A percentile compares a stretch with the other conserved stretches of the same genome.
Evolutionary conservation across 2,329 filamentous ascomycete species (phyloP).

Genomic region (Aspergillus candidus): DNA sequence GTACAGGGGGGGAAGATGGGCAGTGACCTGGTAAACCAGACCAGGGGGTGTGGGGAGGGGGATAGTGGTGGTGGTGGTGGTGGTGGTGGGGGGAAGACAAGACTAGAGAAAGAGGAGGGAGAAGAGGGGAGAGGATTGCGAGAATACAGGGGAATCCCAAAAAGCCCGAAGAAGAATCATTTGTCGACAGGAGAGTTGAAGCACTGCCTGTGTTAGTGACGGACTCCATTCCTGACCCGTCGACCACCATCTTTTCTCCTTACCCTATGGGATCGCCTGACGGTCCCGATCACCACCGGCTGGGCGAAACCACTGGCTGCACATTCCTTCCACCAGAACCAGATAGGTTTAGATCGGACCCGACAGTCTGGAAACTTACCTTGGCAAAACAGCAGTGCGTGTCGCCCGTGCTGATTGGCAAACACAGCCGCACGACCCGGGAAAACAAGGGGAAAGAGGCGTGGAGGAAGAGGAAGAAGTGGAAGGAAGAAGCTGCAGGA

Average conservation of each 20-base stretch:
- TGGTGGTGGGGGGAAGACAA: neutral
- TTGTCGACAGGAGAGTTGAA: neutral
- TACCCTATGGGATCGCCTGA: conserved; percentile 4
- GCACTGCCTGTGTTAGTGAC: neutral
- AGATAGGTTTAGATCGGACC: conserved; percentile 25
- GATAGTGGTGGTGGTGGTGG: neutral
- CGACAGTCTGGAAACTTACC: conserved; percentile 28
- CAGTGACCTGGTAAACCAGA: conserved; percentile 1
- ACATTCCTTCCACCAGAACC: conserved; percentile 11
- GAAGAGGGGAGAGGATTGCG: conserved; percentile 1
- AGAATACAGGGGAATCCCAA: neutral
- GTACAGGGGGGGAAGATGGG: neutral
- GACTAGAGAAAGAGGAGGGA: neutral
- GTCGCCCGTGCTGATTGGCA: conserved; percentile 22
- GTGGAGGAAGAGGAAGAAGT: conserved; percentile 2
- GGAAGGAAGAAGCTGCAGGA: neutral
- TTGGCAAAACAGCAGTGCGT: conserved; percentile 31
- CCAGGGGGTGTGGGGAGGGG: neutral
- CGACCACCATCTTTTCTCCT: conserved; percentile 6
- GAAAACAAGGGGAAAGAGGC: conserved; percentile 4
- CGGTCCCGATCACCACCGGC: conserved; percentile 12
- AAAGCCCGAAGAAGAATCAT: neutral
- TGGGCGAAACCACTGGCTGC: conserved; percentile 8
- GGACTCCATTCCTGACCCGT: conserved; percentile 8
- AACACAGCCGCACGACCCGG: conserved; percentile 23